Conservation (phyloP, 805 yeast genomes). For the Cyberlindnera americana region DNA sequence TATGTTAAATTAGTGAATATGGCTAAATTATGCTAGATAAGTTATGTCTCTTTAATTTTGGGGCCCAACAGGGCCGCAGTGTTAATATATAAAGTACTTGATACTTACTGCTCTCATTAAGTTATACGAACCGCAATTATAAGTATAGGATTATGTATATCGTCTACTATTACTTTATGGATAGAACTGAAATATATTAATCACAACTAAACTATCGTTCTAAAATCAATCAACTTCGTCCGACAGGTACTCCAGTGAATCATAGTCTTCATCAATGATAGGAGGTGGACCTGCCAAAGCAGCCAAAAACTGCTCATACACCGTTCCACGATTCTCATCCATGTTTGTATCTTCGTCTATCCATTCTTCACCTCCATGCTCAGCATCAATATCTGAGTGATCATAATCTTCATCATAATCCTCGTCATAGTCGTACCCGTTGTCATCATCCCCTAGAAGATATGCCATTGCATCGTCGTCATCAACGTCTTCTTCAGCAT, state of each 20-base stretch:
- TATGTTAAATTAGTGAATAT: no score
- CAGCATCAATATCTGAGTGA: background rate
- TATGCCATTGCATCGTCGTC: conserved; percentile 1
- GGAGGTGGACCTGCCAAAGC: conserved; percentile 1
- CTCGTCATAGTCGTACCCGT: background rate
- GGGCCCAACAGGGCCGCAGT: no score
- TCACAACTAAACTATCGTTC: background rate
- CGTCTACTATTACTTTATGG: no score
- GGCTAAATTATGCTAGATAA: no score
- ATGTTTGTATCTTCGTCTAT: conserved; percentile 1
- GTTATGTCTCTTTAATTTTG: no score
- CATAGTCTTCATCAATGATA: background rate
- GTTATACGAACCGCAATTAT: no score
- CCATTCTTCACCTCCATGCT: background rate
- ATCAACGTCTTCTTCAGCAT: background rate
- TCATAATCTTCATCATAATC: background rate
- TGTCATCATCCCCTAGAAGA: background rate
- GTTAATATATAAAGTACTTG: no score
- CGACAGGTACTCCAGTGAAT: conserved; percentile 1
- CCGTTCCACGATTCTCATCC: background rate
- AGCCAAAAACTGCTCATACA: conserved; percentile 1
- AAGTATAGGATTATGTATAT: no score
- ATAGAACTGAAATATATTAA: background rate
- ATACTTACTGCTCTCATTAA: no score
- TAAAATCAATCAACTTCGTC: conserved; percentile 6